Percentiles rank a stretch among this genome's conserved stretches.
Evolutionary conservation across 495 filamentous ascomycete species (phyloP).

Genomic region (Penicillium coprophilum): DNA sequence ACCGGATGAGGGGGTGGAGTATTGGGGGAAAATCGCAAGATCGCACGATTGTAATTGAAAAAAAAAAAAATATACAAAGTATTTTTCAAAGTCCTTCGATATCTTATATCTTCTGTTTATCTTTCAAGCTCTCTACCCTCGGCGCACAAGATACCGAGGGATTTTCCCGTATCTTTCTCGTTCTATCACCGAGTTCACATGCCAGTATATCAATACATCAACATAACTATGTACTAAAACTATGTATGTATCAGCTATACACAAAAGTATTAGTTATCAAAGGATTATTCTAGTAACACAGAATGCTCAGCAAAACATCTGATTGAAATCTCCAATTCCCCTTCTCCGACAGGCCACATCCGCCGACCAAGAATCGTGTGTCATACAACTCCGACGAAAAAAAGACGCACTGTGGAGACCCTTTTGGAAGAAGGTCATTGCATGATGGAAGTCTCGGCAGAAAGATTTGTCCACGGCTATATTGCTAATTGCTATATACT

Average conservation of each 20-base stretch:
- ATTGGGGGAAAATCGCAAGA: conserved; percentile 22
- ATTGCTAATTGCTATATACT: neutral
- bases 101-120: neutral
- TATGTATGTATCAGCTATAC: too few species aligned
- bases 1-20: conserved; percentile 32
- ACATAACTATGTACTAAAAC: too few species aligned
- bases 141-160: conserved; percentile 6
- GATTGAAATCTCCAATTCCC: neutral
- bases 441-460: neutral
- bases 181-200: conserved; percentile 4
- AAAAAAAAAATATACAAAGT: conserved; percentile 2
- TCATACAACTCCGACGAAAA: conserved; percentile 30
- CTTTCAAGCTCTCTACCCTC: neutral
- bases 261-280: too few species aligned
- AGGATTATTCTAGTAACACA: neutral
- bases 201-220: neutral
- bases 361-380: conserved; percentile 24
- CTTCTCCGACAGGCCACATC: conserved; percentile 19
- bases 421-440: conserved; percentile 10
- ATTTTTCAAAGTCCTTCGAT: neutral
- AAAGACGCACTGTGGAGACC: conserved; percentile 32
- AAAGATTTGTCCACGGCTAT: neutral
- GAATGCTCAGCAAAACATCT: neutral
- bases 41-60: conserved; percentile 1
- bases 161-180: neutral